Percentiles rank a stretch among this genome's conserved stretches.
These are phyloP conservation scores for Lipomyces lipofer DNA, from an alignment of 805 yeast genomes.

Conservation along the genomic window DNA sequence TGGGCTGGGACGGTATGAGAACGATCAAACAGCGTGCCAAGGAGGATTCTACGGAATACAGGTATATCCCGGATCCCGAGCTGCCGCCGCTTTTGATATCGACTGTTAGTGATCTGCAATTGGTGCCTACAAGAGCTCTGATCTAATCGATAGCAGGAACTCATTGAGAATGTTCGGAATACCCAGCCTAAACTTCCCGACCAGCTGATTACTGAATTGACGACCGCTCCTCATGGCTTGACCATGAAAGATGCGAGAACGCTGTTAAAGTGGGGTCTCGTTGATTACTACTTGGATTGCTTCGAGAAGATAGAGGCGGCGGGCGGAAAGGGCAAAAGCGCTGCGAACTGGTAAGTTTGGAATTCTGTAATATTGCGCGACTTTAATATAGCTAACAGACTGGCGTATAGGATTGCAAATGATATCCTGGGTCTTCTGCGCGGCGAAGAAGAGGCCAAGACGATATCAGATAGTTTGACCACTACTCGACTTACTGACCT, in stretches of 20 bases:
- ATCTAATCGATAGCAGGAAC: conserved; percentile 1
- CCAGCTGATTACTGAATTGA: conserved; percentile 49
- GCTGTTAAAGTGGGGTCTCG: conserved; percentile 53
- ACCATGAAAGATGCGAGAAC: conserved; percentile 75
- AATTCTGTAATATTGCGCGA: too few relatives aligned
- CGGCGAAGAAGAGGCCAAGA: conserved; percentile 45
- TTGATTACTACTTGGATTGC: conserved; percentile 54
- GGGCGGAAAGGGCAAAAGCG: conserved; percentile 29
- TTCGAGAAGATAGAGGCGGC: conserved; percentile 38
- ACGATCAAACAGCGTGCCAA: conserved; percentile 73
- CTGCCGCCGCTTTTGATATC: conserved; percentile 60
- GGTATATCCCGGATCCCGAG: conserved; percentile 95
- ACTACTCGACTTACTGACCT: conserved; percentile 55
- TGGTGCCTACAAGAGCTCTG: not conserved
- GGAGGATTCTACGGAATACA: conserved; percentile 80
- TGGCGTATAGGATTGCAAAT: conserved; percentile 73
- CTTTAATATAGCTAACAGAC: not conserved
- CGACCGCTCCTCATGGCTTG: conserved; percentile 53
- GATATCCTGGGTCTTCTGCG: conserved; percentile 71
- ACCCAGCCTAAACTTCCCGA: conserved; percentile 63
- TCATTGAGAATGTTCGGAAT: conserved; percentile 37
- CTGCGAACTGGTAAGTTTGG: conserved; percentile 43
- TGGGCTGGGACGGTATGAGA: conserved; percentile 85
- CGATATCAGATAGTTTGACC: conserved; percentile 37
- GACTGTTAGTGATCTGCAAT: conserved; percentile 34